Conservation (phyloP, 331 rosid species). For the Malus hybrid region DNA sequence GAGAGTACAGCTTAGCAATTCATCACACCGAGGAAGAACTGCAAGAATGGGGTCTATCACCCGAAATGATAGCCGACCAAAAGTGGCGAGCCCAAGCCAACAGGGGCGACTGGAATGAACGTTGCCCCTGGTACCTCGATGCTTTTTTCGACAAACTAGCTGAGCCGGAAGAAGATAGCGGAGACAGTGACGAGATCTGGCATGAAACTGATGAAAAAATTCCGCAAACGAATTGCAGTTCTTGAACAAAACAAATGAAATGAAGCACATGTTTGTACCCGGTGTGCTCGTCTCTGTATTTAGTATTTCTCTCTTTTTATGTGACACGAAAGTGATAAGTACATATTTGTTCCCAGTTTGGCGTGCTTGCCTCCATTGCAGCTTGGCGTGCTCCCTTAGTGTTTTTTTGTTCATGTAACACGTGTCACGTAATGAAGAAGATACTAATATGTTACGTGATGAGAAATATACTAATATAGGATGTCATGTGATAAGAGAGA, state of each 20-base stretch:
- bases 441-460: too few relatives aligned
- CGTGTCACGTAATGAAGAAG: not conserved
- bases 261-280: too few relatives aligned
- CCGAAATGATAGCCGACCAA: constrained; percentile 80
- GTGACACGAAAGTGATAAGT: too few relatives aligned
- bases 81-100: constrained; percentile 61
- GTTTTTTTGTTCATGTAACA: too few relatives aligned
- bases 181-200: constrained; percentile 11
- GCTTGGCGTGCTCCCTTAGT: too few relatives aligned
- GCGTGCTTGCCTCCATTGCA: too few relatives aligned
- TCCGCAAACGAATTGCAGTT: not conserved
- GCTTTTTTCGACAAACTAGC: constrained; percentile 58
- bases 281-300: too few relatives aligned
- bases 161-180: constrained; percentile 53
- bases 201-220: not conserved
- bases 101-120: constrained; percentile 48
- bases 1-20: constrained; percentile 92
- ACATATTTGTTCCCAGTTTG: too few relatives aligned
- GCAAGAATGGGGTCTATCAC: constrained; percentile 78
- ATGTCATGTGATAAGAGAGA: too few relatives aligned
- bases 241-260: too few relatives aligned
- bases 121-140: constrained; percentile 49
- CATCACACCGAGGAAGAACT: constrained; percentile 74
- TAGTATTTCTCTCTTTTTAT: too few relatives aligned
- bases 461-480: fast-evolving